These are phyloP conservation scores for Artemisia annua DNA, from an alignment of 129 eudicot genomes.

Conservation along the genomic window DNA sequence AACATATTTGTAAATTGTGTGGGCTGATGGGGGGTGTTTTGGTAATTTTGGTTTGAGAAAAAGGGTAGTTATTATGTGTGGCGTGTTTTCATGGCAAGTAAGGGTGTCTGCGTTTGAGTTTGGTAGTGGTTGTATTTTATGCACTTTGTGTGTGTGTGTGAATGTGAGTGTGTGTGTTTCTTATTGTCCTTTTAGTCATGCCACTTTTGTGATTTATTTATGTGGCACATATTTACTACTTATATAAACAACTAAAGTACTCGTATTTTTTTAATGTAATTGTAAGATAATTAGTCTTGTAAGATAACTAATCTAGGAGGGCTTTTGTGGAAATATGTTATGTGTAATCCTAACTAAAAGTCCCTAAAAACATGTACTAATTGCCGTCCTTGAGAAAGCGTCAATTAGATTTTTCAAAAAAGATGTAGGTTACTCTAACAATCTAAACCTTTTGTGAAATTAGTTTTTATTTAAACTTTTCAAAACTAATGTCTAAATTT, in stretches of 20 bases:
- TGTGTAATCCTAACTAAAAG: no score
- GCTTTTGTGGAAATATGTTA: no score
- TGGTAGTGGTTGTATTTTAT: conserved; percentile 47
- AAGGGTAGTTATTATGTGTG: conserved; percentile 39
- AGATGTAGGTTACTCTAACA: no score
- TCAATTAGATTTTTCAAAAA: no score
- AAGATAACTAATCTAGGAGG: no score
- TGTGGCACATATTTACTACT: neutral
- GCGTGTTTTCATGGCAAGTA: conserved; percentile 68
- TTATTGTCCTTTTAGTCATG: conserved; percentile 40
- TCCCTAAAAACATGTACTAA: no score
- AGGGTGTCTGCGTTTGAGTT: conserved; percentile 30
- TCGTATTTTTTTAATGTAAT: neutral
- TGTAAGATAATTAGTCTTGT: no score
- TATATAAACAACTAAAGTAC: neutral
- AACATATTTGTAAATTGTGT: conserved; percentile 5
- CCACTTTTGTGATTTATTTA: conserved; percentile 34
- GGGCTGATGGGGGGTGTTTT: conserved; percentile 16
- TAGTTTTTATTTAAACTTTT: no score
- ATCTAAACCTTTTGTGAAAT: no score
- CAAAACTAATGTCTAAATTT: no score
- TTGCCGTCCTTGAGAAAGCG: no score
- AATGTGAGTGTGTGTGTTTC: conserved; percentile 14
- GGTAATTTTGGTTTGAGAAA: neutral
- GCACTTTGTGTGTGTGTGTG: neutral